phyloP scores from a whole-genome alignment of 108 stramenopile genomes.

The Nitzschia sp. region DNA sequence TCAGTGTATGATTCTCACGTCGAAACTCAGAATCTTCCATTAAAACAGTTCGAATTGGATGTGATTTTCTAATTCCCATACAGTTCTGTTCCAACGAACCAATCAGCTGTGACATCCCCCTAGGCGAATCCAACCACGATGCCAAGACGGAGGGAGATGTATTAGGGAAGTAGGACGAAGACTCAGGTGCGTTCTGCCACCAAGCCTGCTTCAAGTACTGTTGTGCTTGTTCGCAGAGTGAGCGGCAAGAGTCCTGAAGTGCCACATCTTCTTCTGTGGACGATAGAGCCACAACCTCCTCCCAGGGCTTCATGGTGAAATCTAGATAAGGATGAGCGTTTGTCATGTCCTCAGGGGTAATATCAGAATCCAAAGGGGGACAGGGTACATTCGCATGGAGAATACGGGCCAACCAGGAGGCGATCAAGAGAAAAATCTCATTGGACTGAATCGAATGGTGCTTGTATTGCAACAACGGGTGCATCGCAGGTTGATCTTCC shows the following conservation, averaged over 20 bases:
- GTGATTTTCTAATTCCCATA: slow-evolving; percentile 54
- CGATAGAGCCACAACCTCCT: slow-evolving; percentile 48
- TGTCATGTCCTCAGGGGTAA: not conserved
- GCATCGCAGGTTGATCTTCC: not conserved
- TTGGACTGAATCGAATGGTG: slow-evolving; percentile 50
- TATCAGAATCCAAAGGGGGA: slow-evolving; percentile 24
- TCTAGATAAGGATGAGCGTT: slow-evolving; percentile 33
- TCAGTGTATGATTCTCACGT: slow-evolving; percentile 27
- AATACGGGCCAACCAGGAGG: slow-evolving; percentile 42
- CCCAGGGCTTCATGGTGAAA: slow-evolving; percentile 62
- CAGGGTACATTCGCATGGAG: slow-evolving; percentile 27
- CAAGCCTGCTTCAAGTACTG: slow-evolving; percentile 34
- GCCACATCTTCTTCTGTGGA: slow-evolving; percentile 11
- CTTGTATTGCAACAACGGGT: slow-evolving; percentile 59
- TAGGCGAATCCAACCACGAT: slow-evolving; percentile 28
- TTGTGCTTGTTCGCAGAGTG: slow-evolving; percentile 48
- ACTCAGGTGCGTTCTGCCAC: slow-evolving; percentile 3
- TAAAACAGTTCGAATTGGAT: slow-evolving; percentile 43
- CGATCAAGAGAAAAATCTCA: slow-evolving; percentile 66
- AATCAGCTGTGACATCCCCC: slow-evolving; percentile 46
- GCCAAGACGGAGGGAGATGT: not conserved
- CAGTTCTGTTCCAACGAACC: slow-evolving; percentile 64
- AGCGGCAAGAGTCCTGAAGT: slow-evolving; percentile 27
- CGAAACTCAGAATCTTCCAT: slow-evolving; percentile 44
- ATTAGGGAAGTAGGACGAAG: not conserved